Evolutionary conservation across 176 grass and related monocot species (phyloP).

Genomic region (Thinopyrum elongatum): DNA sequence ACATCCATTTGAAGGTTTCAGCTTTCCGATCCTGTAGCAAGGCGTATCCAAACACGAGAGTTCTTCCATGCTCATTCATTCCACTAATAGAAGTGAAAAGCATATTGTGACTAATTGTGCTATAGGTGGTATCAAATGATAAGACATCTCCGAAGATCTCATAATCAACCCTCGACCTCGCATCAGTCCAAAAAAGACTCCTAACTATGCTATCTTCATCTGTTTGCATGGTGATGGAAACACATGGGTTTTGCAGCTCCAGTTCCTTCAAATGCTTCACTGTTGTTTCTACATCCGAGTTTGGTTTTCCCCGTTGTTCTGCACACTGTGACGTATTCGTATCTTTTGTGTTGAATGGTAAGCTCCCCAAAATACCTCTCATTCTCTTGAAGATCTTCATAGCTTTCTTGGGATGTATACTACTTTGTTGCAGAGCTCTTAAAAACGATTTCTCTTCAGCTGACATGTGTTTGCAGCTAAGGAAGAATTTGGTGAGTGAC

Average conservation of each 20-base stretch:
- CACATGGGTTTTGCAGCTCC: constrained; percentile 1
- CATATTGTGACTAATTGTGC: constrained; percentile 14
- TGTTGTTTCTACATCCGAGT: constrained; percentile 21
- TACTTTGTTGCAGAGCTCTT: constrained; percentile 23
- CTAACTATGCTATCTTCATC: background rate
- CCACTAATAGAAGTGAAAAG: constrained; percentile 29
- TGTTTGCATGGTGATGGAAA: background rate
- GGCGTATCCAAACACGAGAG: constrained; percentile 15
- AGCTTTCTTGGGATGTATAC: constrained; percentile 27
- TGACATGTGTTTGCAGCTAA: constrained; percentile 20
- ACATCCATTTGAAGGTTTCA: constrained; percentile 35
- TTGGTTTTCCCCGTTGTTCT: background rate
- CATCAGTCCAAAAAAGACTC: constrained; percentile 28
- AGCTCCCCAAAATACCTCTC: constrained; percentile 1
- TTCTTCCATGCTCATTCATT: constrained; percentile 11
- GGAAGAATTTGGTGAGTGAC: constrained; percentile 13
- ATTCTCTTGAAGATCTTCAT: constrained; percentile 29
- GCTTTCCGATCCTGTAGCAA: background rate
- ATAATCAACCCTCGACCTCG: background rate
- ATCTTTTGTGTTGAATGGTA: constrained; percentile 10
- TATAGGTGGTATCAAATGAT: constrained; percentile 29
- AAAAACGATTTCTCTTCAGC: constrained; percentile 15
- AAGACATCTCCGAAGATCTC: constrained; percentile 25
- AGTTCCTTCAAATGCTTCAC: constrained; percentile 23
- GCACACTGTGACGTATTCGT: background rate